Evolutionary conservation across 2,329 filamentous ascomycete species (phyloP).

Genomic region (Plectosphaerella plurivora): DNA sequence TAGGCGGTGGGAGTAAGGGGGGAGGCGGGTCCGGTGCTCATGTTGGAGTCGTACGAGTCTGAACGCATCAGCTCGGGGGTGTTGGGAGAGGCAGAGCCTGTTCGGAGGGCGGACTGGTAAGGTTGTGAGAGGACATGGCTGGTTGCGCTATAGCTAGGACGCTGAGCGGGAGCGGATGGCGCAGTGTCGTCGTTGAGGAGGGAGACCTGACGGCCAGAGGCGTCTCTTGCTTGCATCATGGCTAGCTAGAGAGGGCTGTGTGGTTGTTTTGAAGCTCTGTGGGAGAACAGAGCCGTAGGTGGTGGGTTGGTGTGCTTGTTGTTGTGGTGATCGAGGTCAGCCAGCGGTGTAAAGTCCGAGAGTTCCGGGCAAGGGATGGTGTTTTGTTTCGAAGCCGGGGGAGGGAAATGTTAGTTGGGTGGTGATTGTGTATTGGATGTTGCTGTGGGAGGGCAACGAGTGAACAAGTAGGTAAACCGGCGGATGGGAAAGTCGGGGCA

Average conservation of each 20-base stretch:
- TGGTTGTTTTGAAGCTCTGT: not conserved
- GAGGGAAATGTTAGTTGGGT: not conserved
- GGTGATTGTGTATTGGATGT: too few relatives aligned
- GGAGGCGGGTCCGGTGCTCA: constrained; percentile 46
- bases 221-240: constrained; percentile 51
- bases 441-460: not conserved
- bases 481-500: not conserved
- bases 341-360: not conserved
- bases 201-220: constrained; percentile 53
- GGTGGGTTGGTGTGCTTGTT: not conserved
- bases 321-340: not conserved
- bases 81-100: constrained; percentile 42
- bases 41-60: constrained; percentile 58
- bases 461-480: not conserved
- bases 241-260: not conserved
- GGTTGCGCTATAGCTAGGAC: constrained; percentile 26
- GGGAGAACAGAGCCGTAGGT: not conserved
- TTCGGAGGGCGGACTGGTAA: constrained; percentile 28
- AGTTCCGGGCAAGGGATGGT: not conserved
- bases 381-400: not conserved
- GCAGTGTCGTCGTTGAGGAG: constrained; percentile 52
- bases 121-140: constrained; percentile 25
- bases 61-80: constrained; percentile 56
- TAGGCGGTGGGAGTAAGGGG: constrained; percentile 51
- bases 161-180: constrained; percentile 9